Base-by-base conservation (phyloP, 371 early-diverging fungal genomes). In the Mucor irregularis region DNA sequence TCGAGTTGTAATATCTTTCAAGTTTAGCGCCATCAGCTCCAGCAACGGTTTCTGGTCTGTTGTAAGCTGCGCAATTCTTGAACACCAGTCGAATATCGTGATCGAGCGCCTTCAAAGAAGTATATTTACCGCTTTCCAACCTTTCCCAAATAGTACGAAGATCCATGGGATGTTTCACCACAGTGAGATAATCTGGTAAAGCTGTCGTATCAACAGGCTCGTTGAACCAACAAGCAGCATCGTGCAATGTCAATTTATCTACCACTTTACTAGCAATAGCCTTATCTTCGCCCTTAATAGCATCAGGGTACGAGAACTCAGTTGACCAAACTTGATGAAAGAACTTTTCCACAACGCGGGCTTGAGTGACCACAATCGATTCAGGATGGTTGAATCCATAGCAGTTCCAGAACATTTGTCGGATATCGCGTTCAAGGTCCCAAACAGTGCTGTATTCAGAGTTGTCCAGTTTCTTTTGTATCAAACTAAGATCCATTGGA, bases 141-240 rank as follows among this genome's bases (percentile, higher is more conserved):
- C 88, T 91, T 46, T 82, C 80, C 58, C 80, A 83, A 39, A 99
- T 89, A 0, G 99, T 99, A 19, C 87, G 81, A 22, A 98, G 57
- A 66, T 99, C 99, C 97, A 99, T 99, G 7, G 99, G 99, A 30
- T 85, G 61, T 55, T 90, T 94, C 61, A 99, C 84, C 29, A 95
- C 78, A 0, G 81, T 74, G 8, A 73, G 74, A 71, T 99, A 99
- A 52, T 86, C 86, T 0, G 98, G 97, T 16, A 98, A 87, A 28
- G 86, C 82, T 28, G 93, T 82, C 5, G 88, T 84, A 70, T 98
- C 98, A 16, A 99, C 99, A 13, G 99, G 99, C 55, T 80, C 81
- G 29, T 86, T 77, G 64, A 96, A 96, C 7, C 75, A 53, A 25
- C 62, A 70, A 42, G 62, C 66, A 11, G 69, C 60, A 16, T 79